A percentile compares a stretch with the other conserved stretches of the same genome.
Conservation (phyloP, 805 yeast species). For the Danielia reshetovae region DNA sequence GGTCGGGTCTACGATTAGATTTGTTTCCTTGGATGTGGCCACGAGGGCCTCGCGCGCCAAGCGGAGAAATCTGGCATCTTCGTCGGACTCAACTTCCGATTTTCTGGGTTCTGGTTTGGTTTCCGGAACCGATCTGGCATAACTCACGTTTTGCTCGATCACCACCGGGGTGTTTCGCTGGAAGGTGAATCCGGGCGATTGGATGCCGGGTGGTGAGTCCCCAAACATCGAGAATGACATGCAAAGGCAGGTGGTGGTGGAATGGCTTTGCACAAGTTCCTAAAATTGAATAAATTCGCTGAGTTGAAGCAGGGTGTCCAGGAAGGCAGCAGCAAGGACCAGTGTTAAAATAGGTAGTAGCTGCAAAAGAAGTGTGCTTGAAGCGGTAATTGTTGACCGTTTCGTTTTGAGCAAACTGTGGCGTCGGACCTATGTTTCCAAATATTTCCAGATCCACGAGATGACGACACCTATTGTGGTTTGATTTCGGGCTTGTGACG, state of each 20-base stretch:
- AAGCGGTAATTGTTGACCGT: not conserved
- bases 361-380: not conserved
- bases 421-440: not conserved
- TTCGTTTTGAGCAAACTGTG: not conserved
- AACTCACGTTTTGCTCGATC: slow-evolving; percentile 19
- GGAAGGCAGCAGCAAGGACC: too few species aligned
- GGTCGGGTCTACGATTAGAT: slow-evolving; percentile 54
- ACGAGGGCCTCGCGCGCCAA: slow-evolving; percentile 62
- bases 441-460: too few species aligned
- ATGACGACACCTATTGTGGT: too few species aligned
- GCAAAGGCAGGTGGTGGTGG: not conserved
- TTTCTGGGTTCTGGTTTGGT: not conserved
- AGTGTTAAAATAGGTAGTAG: too few species aligned
- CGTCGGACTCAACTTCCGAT: slow-evolving; percentile 21
- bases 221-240: slow-evolving; percentile 13
- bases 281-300: too few species aligned
- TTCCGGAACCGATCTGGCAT: slow-evolving; percentile 12
- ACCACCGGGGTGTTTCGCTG: slow-evolving; percentile 19
- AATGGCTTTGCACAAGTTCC: too few species aligned
- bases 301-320: too few species aligned
- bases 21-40: slow-evolving; percentile 44
- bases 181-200: slow-evolving; percentile 10
- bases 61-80: slow-evolving; percentile 52
- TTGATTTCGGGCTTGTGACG: too few species aligned
- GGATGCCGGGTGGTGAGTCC: slow-evolving; percentile 12